Percentiles rank a stretch among this genome's conserved stretches.
Evolutionary conservation across 257 asterid species (phyloP).

Genomic region (Lantana camara): DNA sequence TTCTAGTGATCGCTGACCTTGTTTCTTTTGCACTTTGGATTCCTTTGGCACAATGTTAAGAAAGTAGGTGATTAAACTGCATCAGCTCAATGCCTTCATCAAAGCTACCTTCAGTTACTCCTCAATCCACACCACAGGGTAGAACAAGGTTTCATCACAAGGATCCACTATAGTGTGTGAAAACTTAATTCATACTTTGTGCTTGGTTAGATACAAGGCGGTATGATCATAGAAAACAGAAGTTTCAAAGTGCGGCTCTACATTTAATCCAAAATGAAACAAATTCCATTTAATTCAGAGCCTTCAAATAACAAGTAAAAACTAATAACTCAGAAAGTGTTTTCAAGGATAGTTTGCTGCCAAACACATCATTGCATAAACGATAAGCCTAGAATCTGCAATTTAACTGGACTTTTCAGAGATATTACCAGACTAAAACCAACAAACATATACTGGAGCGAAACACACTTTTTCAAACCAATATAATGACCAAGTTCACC

Average conservation of each 20-base stretch:
- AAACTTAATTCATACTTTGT: background rate
- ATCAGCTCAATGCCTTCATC: background rate
- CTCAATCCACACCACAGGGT: background rate
- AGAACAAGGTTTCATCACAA: background rate
- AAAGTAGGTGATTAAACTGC: background rate
- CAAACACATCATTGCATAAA: slow-evolving; percentile 10
- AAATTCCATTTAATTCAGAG: background rate
- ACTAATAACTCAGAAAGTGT: background rate
- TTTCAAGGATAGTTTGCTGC: background rate
- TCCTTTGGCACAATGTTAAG: background rate
- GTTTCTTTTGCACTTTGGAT: background rate
- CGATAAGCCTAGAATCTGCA: background rate
- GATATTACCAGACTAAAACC: background rate
- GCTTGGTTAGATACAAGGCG: slow-evolving; percentile 4
- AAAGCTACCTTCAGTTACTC: background rate
- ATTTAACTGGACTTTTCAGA: background rate
- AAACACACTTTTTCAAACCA: background rate
- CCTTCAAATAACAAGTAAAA: background rate
- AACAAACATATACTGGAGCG: background rate
- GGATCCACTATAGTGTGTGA: background rate
- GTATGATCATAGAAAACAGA: background rate
- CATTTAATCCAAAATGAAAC: background rate
- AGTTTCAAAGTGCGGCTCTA: slow-evolving; percentile 1
- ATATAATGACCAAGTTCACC: background rate
- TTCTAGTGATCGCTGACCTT: background rate